Evolutionary conservation across 2,329 filamentous ascomycete genomes (phyloP).

Genomic region (Aspergillus arachidicola): DNA sequence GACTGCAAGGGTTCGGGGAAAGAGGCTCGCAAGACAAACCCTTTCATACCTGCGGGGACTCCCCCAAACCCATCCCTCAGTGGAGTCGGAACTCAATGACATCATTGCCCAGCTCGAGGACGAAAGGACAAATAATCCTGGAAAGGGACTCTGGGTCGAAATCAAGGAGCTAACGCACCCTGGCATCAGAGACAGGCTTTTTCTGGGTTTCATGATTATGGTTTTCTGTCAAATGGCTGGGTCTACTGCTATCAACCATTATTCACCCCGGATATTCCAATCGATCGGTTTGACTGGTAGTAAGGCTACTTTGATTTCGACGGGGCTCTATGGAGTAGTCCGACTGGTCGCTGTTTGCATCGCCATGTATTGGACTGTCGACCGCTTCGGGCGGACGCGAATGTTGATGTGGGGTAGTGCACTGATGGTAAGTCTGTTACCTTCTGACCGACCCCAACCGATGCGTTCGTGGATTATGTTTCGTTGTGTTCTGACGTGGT

Average conservation of each 20-base stretch:
- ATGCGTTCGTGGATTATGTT: neutral
- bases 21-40: slow-evolving; percentile 59
- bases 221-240: slow-evolving; percentile 26
- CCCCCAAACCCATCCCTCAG: slow-evolving; percentile 51
- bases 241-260: slow-evolving; percentile 64
- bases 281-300: slow-evolving; percentile 59
- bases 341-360: slow-evolving; percentile 68
- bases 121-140: neutral
- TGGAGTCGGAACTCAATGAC: slow-evolving; percentile 36
- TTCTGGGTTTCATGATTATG: slow-evolving; percentile 12
- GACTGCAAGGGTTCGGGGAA: slow-evolving; percentile 65
- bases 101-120: slow-evolving; percentile 5
- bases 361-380: slow-evolving; percentile 37
- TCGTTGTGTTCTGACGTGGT: neutral
- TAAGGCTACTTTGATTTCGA: slow-evolving; percentile 68
- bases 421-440: neutral
- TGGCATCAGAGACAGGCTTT: neutral
- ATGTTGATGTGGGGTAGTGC: slow-evolving; percentile 55
- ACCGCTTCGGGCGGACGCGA: slow-evolving; percentile 47
- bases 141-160: neutral
- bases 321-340: slow-evolving; percentile 40
- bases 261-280: slow-evolving; percentile 50
- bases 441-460: no score
- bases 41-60: slow-evolving; percentile 59
- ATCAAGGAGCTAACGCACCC: neutral